Conservation (phyloP, 2,329 filamentous ascomycete genomes). For the Fusarium brachygibbosum region DNA sequence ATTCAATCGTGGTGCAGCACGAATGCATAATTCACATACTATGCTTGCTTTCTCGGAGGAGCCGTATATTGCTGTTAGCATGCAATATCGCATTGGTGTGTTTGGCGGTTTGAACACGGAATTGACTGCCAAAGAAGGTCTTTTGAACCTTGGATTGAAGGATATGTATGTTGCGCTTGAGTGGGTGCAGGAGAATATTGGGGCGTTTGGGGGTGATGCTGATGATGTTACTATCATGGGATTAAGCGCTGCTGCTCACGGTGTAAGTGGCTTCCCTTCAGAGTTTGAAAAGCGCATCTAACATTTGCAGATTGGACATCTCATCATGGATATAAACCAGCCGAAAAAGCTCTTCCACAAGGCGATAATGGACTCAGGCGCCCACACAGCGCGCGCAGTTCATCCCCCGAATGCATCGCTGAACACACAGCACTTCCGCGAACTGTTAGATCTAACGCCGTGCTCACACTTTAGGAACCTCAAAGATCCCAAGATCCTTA, state of each 20-base stretch:
- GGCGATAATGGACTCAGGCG: slow-evolving; percentile 52
- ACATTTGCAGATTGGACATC: slow-evolving; percentile 47
- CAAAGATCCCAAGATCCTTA: slow-evolving; percentile 46
- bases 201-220: slow-evolving; percentile 63
- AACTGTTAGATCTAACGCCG: slow-evolving; percentile 50
- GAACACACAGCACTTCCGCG: slow-evolving; percentile 49
- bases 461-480: slow-evolving; percentile 46
- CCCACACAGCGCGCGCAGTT: slow-evolving; percentile 50
- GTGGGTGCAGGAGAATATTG: slow-evolving; percentile 67
- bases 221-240: slow-evolving; percentile 64
- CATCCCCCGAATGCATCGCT: slow-evolving; percentile 47
- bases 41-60: slow-evolving; percentile 64
- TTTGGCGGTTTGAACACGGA: slow-evolving; percentile 70
- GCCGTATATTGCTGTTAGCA: slow-evolving; percentile 63
- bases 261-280: slow-evolving; percentile 25
- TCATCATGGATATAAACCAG: slow-evolving; percentile 53
- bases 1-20: slow-evolving; percentile 51
- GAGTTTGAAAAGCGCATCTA: background rate
- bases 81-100: slow-evolving; percentile 65
- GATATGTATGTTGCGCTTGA: slow-evolving; percentile 63
- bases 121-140: slow-evolving; percentile 63
- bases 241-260: slow-evolving; percentile 54
- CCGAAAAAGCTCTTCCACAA: slow-evolving; percentile 52
- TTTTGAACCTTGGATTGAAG: slow-evolving; percentile 67
- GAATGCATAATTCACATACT: slow-evolving; percentile 58